Conservation (phyloP, 371 early-diverging fungal species). For the Smittium mucronatum region DNA sequence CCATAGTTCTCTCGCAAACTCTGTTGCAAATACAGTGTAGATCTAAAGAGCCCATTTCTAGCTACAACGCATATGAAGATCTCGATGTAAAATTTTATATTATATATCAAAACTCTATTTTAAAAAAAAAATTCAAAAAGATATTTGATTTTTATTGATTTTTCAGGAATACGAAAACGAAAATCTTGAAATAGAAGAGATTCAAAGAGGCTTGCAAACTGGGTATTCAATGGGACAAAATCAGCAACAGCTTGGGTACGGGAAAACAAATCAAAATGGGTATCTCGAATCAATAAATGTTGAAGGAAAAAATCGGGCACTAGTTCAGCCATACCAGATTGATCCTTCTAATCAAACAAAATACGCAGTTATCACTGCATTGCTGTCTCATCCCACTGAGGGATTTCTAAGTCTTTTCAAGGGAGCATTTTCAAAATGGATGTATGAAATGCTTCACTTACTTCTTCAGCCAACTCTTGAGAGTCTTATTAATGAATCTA, state of each 20-base stretch:
- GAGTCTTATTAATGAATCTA: conserved; percentile 52
- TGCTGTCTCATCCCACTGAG: conserved; percentile 34
- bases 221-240: neutral
- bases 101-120: neutral
- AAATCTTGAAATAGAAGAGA: conserved; percentile 7
- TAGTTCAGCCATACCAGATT: conserved; percentile 28
- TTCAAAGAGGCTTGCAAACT: conserved; percentile 1
- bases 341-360: conserved; percentile 20
- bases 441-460: conserved; percentile 52
- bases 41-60: conserved; percentile 38
- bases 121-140: neutral
- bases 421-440: conserved; percentile 49
- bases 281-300: conserved; percentile 14
- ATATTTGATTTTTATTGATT: neutral
- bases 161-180: neutral
- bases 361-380: conserved; percentile 20
- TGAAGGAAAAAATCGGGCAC: conserved; percentile 3
- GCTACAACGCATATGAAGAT: neutral
- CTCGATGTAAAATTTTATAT: neutral
- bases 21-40: conserved; percentile 67
- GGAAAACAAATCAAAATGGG: conserved; percentile 21
- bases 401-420: conserved; percentile 28
- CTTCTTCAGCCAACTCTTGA: conserved; percentile 60
- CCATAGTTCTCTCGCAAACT: conserved; percentile 63
- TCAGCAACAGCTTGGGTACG: conserved; percentile 12